Percentiles rank a stretch among this genome's conserved stretches.
Evolutionary conservation across 176 grass and related monocot genomes (phyloP).

Genomic region (Alopecurus myosuroides): DNA sequence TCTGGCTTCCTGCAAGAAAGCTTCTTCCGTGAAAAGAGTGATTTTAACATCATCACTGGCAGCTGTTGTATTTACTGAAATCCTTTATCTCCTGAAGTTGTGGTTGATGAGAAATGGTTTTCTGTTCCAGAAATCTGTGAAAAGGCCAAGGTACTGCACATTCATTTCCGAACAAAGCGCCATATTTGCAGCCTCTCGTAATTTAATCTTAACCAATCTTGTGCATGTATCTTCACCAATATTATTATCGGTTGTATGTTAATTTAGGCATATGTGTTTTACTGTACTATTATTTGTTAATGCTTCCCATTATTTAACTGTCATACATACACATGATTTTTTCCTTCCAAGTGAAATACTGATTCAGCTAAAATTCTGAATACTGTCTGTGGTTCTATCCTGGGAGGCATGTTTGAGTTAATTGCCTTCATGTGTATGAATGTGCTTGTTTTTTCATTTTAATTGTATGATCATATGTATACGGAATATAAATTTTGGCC

Average conservation of each 20-base stretch:
- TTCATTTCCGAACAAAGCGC: neutral
- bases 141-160: slow-evolving; percentile 24
- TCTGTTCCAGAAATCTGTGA: slow-evolving; percentile 33
- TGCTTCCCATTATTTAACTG: neutral
- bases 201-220: neutral
- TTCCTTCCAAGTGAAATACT: neutral
- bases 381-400: neutral
- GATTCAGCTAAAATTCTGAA: neutral
- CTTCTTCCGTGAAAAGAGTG: slow-evolving; percentile 34
- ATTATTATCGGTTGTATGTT: neutral
- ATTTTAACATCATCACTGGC: slow-evolving; percentile 42
- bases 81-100: slow-evolving; percentile 21
- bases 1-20: slow-evolving; percentile 34
- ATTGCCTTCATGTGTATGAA: neutral
- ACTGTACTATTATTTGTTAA: neutral
- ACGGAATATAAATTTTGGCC: neutral
- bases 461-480: neutral
- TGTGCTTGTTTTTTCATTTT: neutral
- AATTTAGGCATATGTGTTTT: neutral
- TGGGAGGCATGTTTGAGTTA: neutral
- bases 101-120: slow-evolving; percentile 35
- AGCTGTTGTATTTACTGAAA: slow-evolving; percentile 27
- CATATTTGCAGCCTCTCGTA: neutral
- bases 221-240: neutral
- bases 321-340: neutral